These are phyloP conservation scores for Termitomyces sp. DNA, from an alignment of 768 basidiomycete genomes.

Conservation along the genomic window DNA sequence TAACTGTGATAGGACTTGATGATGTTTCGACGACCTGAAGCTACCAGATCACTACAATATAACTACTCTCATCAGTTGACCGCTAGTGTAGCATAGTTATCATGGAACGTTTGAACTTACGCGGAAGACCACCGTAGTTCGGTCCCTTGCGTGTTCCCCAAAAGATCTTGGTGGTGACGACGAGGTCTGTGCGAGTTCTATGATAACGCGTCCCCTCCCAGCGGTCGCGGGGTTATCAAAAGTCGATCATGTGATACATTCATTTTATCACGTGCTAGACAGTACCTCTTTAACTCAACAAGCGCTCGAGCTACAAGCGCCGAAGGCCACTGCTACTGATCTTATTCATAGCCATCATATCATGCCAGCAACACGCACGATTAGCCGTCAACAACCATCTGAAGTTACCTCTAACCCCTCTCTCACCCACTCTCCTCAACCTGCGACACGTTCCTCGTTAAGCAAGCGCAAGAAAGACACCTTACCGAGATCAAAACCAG, in stretches of 20 bases:
- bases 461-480: constrained; percentile 17
- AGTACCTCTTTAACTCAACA: neutral
- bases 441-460: neutral
- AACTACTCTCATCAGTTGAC: neutral
- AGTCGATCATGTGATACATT: neutral
- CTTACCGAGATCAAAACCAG: constrained; percentile 9
- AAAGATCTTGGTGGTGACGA: constrained; percentile 80
- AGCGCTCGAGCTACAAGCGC: too few species aligned
- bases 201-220: constrained; percentile 61
- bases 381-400: neutral
- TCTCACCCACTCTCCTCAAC: neutral
- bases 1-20: neutral
- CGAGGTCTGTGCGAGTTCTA: constrained; percentile 69
- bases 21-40: neutral
- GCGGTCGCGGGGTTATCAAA: too few species aligned
- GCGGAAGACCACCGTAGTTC: constrained; percentile 49
- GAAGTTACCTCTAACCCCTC: neutral
- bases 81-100: neutral
- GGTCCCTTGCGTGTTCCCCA: constrained; percentile 62
- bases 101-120: constrained; percentile 23
- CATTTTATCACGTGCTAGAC: neutral
- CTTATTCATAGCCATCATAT: neutral
- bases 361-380: constrained; percentile 9
- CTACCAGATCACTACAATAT: neutral
- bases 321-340: neutral